These are phyloP conservation scores for Chrysoporthe puriensis DNA, from an alignment of 2,329 filamentous ascomycete species.

Conservation along the genomic window DNA sequence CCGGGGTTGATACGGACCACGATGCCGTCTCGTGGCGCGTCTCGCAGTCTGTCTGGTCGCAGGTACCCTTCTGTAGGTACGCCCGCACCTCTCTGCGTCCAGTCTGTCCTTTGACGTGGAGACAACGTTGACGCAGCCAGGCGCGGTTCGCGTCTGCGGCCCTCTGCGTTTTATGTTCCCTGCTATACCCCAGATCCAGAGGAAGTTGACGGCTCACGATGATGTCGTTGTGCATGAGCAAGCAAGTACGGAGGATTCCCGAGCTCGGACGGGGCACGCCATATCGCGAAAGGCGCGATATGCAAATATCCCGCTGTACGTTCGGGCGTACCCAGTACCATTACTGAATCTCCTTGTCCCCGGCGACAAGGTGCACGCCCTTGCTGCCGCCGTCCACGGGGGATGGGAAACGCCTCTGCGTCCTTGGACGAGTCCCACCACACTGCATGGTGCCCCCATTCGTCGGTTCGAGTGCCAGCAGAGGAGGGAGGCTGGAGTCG, in stretches of 20 bases:
- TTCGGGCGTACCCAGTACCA: too few species aligned
- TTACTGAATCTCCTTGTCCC: neutral
- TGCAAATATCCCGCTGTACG: neutral
- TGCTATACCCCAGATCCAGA: neutral
- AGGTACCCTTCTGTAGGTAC: too few species aligned
- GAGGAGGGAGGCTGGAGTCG: constrained; percentile 1
- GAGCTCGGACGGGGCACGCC: neutral
- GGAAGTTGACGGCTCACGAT: neutral
- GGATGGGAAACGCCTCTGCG: too few species aligned
- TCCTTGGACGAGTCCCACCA: neutral
- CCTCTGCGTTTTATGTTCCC: neutral
- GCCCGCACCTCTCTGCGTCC: too few species aligned
- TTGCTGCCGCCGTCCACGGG: too few species aligned
- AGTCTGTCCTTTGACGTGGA: too few species aligned
- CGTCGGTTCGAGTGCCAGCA: neutral
- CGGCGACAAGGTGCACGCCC: too few species aligned
- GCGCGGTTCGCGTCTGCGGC: neutral
- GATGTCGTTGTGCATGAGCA: constrained; percentile 12
- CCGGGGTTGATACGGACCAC: neutral
- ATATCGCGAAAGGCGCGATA: neutral
- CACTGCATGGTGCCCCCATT: neutral
- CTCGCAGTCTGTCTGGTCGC: too few species aligned
- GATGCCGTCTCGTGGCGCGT: neutral
- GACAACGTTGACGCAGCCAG: neutral
- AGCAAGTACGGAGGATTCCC: neutral